Conservation (phyloP, 805 yeast genomes). For the Hanseniaspora mollemarum region DNA sequence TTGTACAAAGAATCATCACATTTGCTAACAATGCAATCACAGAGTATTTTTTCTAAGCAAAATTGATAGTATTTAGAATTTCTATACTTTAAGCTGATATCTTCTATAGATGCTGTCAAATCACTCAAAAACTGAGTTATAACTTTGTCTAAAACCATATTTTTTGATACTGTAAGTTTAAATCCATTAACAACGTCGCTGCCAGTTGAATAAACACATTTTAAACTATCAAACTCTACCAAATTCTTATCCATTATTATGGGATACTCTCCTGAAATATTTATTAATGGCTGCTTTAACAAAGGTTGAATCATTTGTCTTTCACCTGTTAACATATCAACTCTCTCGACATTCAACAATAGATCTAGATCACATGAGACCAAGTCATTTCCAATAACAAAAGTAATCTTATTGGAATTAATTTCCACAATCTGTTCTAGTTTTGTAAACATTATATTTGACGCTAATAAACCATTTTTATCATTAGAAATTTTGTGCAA, state of each 20-base stretch:
- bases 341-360: neutral
- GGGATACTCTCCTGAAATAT: conserved; percentile 18
- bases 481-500: conserved; percentile 18
- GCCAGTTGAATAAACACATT: neutral
- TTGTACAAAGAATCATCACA: conserved; percentile 16
- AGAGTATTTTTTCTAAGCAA: conserved; percentile 28
- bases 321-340: too few relatives aligned
- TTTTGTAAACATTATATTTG: conserved; percentile 19
- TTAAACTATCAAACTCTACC: neutral
- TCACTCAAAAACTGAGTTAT: conserved; percentile 20
- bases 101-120: conserved; percentile 16
- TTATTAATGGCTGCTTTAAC: conserved; percentile 17
- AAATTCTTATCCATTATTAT: neutral
- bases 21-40: conserved; percentile 22
- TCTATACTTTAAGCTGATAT: conserved; percentile 22
- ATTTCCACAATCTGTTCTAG: conserved; percentile 27
- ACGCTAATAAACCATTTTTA: conserved; percentile 20
- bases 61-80: conserved; percentile 26
- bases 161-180: neutral
- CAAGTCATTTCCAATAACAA: conserved; percentile 21
- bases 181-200: conserved; percentile 4
- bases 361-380: conserved; percentile 20
- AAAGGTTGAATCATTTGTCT: conserved; percentile 20
- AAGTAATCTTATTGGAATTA: conserved; percentile 21
- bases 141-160: conserved; percentile 23